phyloP scores from a whole-genome alignment of 129 eudicot species.

The Centrapalus pauciflorus region DNA sequence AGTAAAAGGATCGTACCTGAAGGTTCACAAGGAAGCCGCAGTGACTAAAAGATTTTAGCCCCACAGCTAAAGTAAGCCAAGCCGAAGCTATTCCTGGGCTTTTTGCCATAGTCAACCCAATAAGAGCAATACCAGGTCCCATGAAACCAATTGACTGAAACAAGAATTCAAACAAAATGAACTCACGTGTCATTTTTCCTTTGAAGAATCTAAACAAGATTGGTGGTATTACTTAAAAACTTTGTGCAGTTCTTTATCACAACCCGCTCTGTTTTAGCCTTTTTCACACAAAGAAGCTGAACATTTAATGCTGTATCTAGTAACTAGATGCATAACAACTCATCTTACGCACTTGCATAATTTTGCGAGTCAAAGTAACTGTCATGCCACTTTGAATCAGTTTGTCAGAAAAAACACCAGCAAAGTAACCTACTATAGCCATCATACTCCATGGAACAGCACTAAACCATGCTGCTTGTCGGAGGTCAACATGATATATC shows the following conservation, averaged over 20 bases:
- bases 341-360: slow-evolving; percentile 68
- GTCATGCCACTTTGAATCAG: slow-evolving; percentile 64
- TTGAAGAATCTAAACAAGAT: neutral
- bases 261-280: neutral
- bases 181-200: neutral
- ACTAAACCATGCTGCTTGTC: slow-evolving; percentile 99
- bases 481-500: slow-evolving; percentile 93
- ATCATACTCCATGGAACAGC: slow-evolving; percentile 99
- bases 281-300: neutral
- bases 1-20: slow-evolving; percentile 48
- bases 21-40: slow-evolving; percentile 96
- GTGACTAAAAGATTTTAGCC: slow-evolving; percentile 87
- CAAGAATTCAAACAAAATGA: neutral
- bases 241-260: neutral
- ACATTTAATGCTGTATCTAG: neutral
- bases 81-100: slow-evolving; percentile 78
- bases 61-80: slow-evolving; percentile 96
- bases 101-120: slow-evolving; percentile 67
- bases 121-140: slow-evolving; percentile 87
- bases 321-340: neutral
- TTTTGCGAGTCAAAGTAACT: slow-evolving; percentile 79
- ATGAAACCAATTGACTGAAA: slow-evolving; percentile 84
- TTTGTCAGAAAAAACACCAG: slow-evolving; percentile 81
- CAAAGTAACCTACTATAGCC: slow-evolving; percentile 90
- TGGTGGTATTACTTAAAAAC: neutral